Conservation (phyloP, 768 basidiomycete genomes). For the Filobasidium wieringae region DNA sequence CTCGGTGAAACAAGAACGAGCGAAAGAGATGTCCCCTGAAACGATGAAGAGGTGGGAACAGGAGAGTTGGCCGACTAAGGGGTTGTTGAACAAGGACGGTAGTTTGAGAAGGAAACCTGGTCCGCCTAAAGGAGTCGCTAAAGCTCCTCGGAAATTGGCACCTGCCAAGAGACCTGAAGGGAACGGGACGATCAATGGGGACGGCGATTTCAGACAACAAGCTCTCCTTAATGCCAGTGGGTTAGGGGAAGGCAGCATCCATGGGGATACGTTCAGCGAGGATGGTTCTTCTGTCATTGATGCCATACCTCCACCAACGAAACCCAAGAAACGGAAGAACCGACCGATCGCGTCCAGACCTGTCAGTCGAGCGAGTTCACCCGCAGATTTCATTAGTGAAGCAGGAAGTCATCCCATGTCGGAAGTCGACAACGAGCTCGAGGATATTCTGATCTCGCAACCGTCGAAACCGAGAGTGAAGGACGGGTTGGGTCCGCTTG, state of each 20-base stretch:
- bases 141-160: slow-evolving; percentile 11
- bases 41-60: not conserved
- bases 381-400: not conserved
- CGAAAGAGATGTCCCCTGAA: not conserved
- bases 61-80: slow-evolving; percentile 12
- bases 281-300: not conserved
- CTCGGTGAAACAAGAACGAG: not conserved
- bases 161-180: not conserved
- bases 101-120: slow-evolving; percentile 34
- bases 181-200: slow-evolving; percentile 7
- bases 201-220: slow-evolving; percentile 15
- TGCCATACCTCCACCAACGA: not conserved
- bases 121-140: slow-evolving; percentile 33
- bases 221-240: slow-evolving; percentile 1
- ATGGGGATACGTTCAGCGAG: slow-evolving; percentile 6
- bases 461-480: too few species aligned
- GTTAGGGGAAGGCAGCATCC: slow-evolving; percentile 2
- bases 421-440: not conserved
- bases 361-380: not conserved
- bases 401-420: not conserved
- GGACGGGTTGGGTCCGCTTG: too few species aligned
- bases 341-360: not conserved
- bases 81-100: slow-evolving; percentile 31
- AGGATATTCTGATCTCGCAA: not conserved
- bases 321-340: not conserved